Percentiles rank a stretch among this genome's conserved stretches.
Evolutionary conservation across 352 stramenopile genomes (phyloP).

Genomic region (Pythium dissimile): DNA sequence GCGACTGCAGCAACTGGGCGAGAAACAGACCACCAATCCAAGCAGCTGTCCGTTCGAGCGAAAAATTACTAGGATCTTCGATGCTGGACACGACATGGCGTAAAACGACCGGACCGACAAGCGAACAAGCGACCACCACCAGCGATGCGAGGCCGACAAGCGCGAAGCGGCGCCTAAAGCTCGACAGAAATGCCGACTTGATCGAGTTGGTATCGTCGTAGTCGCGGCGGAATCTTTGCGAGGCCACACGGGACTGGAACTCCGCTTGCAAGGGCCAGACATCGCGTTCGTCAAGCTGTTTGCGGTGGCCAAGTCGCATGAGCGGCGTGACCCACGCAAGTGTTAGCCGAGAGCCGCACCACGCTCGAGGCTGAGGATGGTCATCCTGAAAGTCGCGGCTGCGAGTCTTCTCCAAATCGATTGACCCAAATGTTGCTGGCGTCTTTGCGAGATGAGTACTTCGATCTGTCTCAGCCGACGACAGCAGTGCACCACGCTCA

Average conservation of each 20-base stretch:
- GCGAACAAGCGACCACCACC: constrained; percentile 33
- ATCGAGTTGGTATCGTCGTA: constrained; percentile 36
- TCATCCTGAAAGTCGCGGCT: no score
- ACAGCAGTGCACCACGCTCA: no score
- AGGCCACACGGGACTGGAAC: not conserved
- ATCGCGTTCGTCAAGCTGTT: constrained; percentile 41
- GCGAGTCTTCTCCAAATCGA: no score
- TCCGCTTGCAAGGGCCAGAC: constrained; percentile 35
- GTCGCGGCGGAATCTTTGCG: constrained; percentile 20
- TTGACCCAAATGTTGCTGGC: no score
- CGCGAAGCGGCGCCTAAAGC: constrained; percentile 28
- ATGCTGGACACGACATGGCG: constrained; percentile 34
- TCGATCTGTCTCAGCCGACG: no score
- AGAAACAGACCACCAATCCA: constrained; percentile 44
- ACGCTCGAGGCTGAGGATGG: no score
- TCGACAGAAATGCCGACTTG: constrained; percentile 23
- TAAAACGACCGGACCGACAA: constrained; percentile 42
- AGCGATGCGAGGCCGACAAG: constrained; percentile 33
- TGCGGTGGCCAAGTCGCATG: constrained; percentile 36
- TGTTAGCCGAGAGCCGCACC: constrained; percentile 29
- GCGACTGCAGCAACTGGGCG: constrained; percentile 40
- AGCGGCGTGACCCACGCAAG: constrained; percentile 51
- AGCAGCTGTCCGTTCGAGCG: constrained; percentile 7
- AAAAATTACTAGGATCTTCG: constrained; percentile 18
- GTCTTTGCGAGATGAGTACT: no score